Evolutionary conservation across 768 basidiomycete genomes (phyloP).

Genomic region (Artomyces pyxidatus): DNA sequence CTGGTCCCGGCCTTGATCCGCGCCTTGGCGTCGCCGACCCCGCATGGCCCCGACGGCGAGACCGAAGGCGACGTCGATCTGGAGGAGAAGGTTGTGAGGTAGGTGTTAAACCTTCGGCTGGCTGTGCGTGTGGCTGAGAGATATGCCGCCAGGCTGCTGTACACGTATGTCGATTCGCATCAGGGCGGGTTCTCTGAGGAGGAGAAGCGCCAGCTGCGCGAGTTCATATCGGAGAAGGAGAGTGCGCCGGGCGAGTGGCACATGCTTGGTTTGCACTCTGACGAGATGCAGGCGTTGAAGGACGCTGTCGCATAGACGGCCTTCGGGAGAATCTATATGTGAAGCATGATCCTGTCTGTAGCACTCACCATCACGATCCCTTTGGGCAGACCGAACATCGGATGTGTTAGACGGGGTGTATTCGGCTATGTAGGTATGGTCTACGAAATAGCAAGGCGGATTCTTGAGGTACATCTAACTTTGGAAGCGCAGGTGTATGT

Average conservation of each 20-base stretch:
- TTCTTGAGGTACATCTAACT: no score
- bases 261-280: slow-evolving; percentile 2
- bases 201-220: slow-evolving; percentile 5
- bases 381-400: no score
- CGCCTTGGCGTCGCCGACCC: slow-evolving; percentile 46
- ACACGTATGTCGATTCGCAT: slow-evolving; percentile 13
- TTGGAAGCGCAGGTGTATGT: no score
- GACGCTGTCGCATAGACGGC: slow-evolving; percentile 2
- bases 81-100: slow-evolving; percentile 58
- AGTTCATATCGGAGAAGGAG: slow-evolving; percentile 5
- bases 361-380: no score
- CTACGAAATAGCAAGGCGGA: no score
- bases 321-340: no score
- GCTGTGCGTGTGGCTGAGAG: background rate
- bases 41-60: slow-evolving; percentile 64
- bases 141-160: slow-evolving; percentile 5
- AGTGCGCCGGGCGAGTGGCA: background rate
- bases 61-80: slow-evolving; percentile 51
- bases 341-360: no score
- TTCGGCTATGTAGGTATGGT: no score
- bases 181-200: slow-evolving; percentile 6
- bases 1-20: slow-evolving; percentile 44
- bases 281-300: slow-evolving; percentile 3
- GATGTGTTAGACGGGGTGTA: no score
- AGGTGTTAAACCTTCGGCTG: slow-evolving; percentile 10